Base-by-base conservation (phyloP, 2,329 filamentous ascomycete species). In the Botrytis byssoidea region DNA sequence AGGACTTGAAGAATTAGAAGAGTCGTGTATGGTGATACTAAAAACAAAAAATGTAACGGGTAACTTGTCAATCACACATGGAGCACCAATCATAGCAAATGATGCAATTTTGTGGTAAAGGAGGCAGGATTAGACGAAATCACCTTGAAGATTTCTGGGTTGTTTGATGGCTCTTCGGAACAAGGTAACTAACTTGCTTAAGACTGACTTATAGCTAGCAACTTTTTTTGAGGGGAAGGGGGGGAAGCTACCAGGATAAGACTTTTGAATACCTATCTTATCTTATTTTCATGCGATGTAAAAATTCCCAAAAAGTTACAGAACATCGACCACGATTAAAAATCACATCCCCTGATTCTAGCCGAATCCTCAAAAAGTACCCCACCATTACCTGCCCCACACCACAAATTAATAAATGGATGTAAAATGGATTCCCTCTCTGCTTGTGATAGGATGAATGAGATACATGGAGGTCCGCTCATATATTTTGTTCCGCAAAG, bases 261-360 rank as follows among this genome's bases (percentile, higher is more conserved):
- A 16, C 25, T 16, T 51, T n/a, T 16, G 2, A 51, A 51, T 16
- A 1, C 32, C 32, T 32, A 32, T 7, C 10, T 16, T 1, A 0
- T 51, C 48, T 51, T 5, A 51, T 48, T 7, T 6, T 51, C 2
- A 7, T 51, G 3, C 25, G 25, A 51, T n/a, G 25, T 14, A 51
- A n/a, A 5, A 51, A 51, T n/a, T n/a, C 25, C 48, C 2, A n/a
- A 51, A n/a, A 32, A 35, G 57, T 37, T 25, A 35, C 3, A 25
- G 6, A 9, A 60, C 20, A 60, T 37, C 35, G 5, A 14, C 12
- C 48, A n/a, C 7, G 2, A 18, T 60, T 37, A 22, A 37, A 63
- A 40, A 35, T n/a, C 48, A 55, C 35, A 9, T 51, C 69, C 69
- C 69, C 69, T 71, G 44, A 71, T 9, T 16, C 59, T 71, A 71